These are phyloP conservation scores for Backusella tuberculispora DNA, from an alignment of 192 early-diverging fungal species.

Conservation along the genomic window DNA sequence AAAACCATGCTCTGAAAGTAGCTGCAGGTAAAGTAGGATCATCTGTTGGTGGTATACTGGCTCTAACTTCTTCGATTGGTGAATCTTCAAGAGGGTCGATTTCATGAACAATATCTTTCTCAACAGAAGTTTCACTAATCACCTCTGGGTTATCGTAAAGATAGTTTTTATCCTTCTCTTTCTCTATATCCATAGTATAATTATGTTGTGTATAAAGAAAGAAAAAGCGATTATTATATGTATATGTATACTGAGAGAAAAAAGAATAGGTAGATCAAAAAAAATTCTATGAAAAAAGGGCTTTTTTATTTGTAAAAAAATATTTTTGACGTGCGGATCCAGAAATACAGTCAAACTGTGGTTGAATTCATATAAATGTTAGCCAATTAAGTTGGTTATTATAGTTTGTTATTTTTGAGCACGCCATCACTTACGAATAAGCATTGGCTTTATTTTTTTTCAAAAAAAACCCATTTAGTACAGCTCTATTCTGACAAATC, in stretches of 20 bases:
- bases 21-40: slow-evolving; percentile 63
- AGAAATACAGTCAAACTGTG: background rate
- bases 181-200: slow-evolving; percentile 1
- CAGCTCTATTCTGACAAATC: background rate
- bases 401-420: background rate
- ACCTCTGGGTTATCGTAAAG: background rate
- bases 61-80: slow-evolving; percentile 75
- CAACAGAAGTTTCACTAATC: background rate
- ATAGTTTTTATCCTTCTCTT: background rate
- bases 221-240: background rate
- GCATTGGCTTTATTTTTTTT: background rate
- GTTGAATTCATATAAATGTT: background rate
- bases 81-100: slow-evolving; percentile 45
- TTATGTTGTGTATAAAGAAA: background rate
- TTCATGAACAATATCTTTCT: background rate
- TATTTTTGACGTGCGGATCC: background rate
- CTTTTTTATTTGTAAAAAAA: background rate
- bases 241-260: background rate
- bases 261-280: background rate
- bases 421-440: slow-evolving; percentile 12
- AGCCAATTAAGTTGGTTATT: background rate
- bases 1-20: slow-evolving; percentile 75
- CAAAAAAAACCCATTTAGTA: background rate
- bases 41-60: slow-evolving; percentile 73
- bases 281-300: background rate